Conservation (phyloP, 345 rosid species). For the Bretschneidera sinensis region DNA sequence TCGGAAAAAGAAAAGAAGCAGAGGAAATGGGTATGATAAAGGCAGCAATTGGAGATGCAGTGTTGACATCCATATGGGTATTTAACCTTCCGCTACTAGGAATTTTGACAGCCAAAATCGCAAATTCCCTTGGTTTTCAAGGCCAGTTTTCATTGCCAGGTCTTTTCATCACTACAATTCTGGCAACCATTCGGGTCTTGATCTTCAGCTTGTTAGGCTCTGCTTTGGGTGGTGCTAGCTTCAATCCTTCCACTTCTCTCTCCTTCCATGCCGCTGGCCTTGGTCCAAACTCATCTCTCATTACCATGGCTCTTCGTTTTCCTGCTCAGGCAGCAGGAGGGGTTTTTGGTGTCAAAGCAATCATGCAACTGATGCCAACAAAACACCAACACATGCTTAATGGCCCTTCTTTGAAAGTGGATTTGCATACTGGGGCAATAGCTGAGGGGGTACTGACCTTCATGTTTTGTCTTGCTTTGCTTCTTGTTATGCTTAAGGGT, state of each 20-base stretch:
- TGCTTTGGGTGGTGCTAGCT: conserved; percentile 48
- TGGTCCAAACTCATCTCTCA: conserved; percentile 23
- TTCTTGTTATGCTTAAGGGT: conserved; percentile 42
- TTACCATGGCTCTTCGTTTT: conserved; percentile 33
- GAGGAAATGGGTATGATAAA: conserved; percentile 27
- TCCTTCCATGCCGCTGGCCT: conserved; percentile 41
- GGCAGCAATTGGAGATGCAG: conserved; percentile 39
- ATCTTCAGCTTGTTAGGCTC: conserved; percentile 28
- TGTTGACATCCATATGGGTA: conserved; percentile 42
- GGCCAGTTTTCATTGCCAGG: conserved; percentile 8
- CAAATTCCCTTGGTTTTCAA: conserved; percentile 22
- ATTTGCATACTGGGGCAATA: conserved; percentile 50
- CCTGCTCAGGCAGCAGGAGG: conserved; percentile 34
- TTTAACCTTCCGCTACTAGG: conserved; percentile 28
- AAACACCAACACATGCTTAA: conserved; percentile 37
- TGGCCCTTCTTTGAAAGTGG: conserved; percentile 60
- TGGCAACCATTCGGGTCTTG: conserved; percentile 23
- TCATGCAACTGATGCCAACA: conserved; percentile 39
- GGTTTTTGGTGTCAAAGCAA: conserved; percentile 18
- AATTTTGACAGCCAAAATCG: conserved; percentile 22
- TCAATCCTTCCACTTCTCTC: conserved; percentile 44
- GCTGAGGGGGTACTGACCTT: conserved; percentile 57
- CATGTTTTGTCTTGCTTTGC: conserved; percentile 31
- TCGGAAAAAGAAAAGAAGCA: not conserved
- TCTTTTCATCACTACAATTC: conserved; percentile 24